Evolutionary conservation across 169 alveolate genomes (phyloP).

Genomic region (Eimeria brunetti): DNA sequence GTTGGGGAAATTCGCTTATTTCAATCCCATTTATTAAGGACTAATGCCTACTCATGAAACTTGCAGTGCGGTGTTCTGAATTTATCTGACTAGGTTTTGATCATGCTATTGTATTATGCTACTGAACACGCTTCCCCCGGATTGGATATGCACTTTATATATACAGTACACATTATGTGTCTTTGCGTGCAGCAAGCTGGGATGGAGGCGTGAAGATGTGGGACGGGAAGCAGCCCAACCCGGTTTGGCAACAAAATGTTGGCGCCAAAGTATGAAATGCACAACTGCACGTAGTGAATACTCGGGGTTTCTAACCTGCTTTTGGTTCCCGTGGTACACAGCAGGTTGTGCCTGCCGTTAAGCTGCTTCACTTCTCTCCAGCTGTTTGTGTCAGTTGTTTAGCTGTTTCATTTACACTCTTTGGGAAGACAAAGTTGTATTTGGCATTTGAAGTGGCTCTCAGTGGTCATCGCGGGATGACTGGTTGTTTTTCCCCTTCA

Average conservation of each 20-base stretch:
- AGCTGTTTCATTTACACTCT: background rate
- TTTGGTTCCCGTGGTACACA: background rate
- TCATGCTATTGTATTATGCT: background rate
- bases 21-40: background rate
- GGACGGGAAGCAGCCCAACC: constrained; percentile 81
- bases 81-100: background rate
- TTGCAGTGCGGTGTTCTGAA: background rate
- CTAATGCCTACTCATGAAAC: background rate
- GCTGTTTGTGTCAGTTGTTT: background rate
- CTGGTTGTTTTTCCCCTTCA: constrained; percentile 22
- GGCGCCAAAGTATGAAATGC: constrained; percentile 71
- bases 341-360: background rate
- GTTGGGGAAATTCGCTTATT: background rate
- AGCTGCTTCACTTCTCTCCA: background rate
- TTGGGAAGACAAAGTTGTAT: background rate
- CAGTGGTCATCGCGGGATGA: background rate
- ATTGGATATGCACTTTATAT: background rate
- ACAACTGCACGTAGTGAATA: background rate
- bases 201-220: constrained; percentile 80
- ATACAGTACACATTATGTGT: background rate
- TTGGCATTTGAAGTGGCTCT: background rate
- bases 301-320: background rate
- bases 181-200: constrained; percentile 78
- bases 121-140: background rate
- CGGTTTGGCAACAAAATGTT: constrained; percentile 79